Evolutionary conservation across 345 rosid genomes (phyloP), one percentile per base, ranked within the genome.

Genomic region (Mallotus nudiflorus): DNA sequence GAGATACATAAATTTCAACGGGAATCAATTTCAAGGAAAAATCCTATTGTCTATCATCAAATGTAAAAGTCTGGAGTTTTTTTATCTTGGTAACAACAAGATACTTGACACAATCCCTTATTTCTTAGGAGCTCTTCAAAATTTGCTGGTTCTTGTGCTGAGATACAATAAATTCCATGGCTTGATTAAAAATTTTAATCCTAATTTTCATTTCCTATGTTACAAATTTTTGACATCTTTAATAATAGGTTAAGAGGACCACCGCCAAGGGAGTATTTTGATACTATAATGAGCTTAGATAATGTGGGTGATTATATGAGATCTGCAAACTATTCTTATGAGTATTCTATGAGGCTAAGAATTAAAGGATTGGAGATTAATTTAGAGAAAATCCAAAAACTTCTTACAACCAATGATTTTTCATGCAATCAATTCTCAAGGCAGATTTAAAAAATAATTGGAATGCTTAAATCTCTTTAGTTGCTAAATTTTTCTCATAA

Each of bases 211-310:
- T 77, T 85, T 11, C 27, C 73, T 0, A 67, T 55, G 18, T 10
- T 85, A 33, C 33, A 35, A 40, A 71, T 77, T 16, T 28, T 85
- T 0, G 80, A 81, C 31, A 7, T 78, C 33, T 83, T 82, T 8
- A 10, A 9, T 22, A 83, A 79, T 35, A 27, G 2, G 6, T 83
- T 85, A 27, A 44, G 8, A 0, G 87, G 89, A n/a, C 39, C 64
- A 1, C 18, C 80, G 12, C 78, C 80, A 0, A 4, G 12, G 1
- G n/a, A 3, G 5, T 78, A 51, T 15, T 37, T 16, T 2, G 7
- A 0, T 5, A 24, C 15, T 19, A 46, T 16, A 22, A 8, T 68
- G 55, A 49, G 33, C 42, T 22, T 27, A 2, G 64, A 52, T 20
- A 39, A 13, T n/a, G n/a, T n/a, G n/a, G n/a, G n/a, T n/a, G n/a